Base-by-base conservation (phyloP, 176 grass and related monocot genomes). In the Cenchrus americanus region DNA sequence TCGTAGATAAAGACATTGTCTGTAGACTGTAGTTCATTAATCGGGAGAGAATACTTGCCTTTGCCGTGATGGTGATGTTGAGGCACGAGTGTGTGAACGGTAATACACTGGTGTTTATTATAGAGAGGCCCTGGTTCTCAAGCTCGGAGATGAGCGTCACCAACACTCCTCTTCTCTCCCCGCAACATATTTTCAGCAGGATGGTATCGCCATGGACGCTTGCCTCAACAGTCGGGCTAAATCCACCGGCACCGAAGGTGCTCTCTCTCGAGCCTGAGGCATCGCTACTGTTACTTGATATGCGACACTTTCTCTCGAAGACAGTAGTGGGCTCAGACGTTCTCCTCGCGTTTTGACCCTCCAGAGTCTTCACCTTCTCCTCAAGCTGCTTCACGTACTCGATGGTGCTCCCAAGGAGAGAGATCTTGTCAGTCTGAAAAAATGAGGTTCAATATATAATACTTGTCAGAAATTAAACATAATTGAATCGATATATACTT, bases 371-470 rank as follows among this genome's bases (percentile, higher is more conserved):
- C 69, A 94, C 87, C 61, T 66, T 92, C 60, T 69, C 87, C 73
- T 90, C 81, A 6, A 94, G 89, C 34, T 90, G 78, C 49, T 90
- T 94, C 27, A 92, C 83, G 23, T 94, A 83, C 14, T 78, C 61
- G 67, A 92, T 82, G 51, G 89, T 89, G 62, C 87, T 84, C 55
- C 89, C 89, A 15, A 94, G 85, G 68, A 94, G 22, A 7, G 92
- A 92, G 7, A 91, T 82, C 69, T 94, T 94, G 79, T 94, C 92
- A 23, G 82, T 89, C 92, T 94, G 58, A 84, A 63, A 41, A 84
- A n/a, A 55, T 42, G 40, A 63, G 0, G 1, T 52, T 42, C 7
- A 8, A 8, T 30, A 30, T 30, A 30, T 21, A 50, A 5, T 53
- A 53, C 4, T 30, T 18, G 6, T 52, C 23, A 72, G 1, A 71